These are phyloP conservation scores for Sphagnum contortum DNA, from an alignment of 225 moss, liverwort and hornwort species.

Conservation along the genomic window DNA sequence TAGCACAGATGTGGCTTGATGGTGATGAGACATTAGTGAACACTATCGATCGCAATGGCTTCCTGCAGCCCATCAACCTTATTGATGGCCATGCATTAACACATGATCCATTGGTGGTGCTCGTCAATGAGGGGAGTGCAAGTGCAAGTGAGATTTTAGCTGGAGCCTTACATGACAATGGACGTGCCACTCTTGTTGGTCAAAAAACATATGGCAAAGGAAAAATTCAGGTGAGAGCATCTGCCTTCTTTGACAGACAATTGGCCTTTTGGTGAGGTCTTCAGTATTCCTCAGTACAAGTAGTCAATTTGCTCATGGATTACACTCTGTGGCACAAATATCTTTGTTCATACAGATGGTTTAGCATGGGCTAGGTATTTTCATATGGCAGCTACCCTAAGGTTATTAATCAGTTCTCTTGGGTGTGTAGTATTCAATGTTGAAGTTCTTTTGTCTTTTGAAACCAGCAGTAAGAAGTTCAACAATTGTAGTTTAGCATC, in stretches of 20 bases:
- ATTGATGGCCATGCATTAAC: constrained; percentile 86
- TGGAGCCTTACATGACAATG: constrained; percentile 94
- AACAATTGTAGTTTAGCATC: too few species aligned
- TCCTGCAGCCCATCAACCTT: constrained; percentile 71
- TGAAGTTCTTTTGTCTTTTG: too few species aligned
- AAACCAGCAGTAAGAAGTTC: too few species aligned
- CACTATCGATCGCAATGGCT: constrained; percentile 84
- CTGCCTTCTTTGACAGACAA: neutral
- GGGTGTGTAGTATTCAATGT: too few species aligned
- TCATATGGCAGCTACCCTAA: neutral
- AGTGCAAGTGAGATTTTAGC: constrained; percentile 99
- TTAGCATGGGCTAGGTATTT: neutral
- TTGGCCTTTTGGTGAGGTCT: too few species aligned
- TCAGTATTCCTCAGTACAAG: too few species aligned
- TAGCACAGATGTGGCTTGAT: constrained; percentile 99
- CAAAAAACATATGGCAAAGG: constrained; percentile 85
- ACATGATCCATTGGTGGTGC: constrained; percentile 71
- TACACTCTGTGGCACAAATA: too few species aligned
- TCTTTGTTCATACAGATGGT: too few species aligned
- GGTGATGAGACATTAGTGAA: constrained; percentile 80
- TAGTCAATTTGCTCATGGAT: too few species aligned
- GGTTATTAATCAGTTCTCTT: too few species aligned
- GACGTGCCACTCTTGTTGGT: constrained; percentile 84
- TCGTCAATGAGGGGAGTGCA: constrained; percentile 95
- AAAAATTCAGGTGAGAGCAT: constrained; percentile 69